Conservation (phyloP, 2,329 filamentous ascomycete species). For the Sphaerulina musiva region DNA sequence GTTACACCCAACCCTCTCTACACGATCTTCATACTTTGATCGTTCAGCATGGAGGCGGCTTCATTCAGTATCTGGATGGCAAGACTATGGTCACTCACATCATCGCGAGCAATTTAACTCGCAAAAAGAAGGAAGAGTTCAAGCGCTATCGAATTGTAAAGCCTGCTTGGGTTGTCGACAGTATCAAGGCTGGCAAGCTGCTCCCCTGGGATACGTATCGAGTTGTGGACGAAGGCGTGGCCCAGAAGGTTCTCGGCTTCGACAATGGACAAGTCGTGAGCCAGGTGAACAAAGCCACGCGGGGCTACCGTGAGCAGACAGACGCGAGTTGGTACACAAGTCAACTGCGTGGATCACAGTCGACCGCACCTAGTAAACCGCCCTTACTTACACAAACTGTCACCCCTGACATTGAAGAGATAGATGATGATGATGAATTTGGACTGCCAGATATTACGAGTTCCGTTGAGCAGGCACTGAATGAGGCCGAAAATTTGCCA, state of each 20-base stretch:
- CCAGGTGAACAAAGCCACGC: constrained; percentile 54
- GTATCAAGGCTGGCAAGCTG: constrained; percentile 70
- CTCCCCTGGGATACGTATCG: constrained; percentile 82
- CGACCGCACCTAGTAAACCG: constrained; percentile 8
- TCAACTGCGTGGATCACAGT: constrained; percentile 47
- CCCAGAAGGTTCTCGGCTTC: constrained; percentile 69
- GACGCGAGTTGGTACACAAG: constrained; percentile 75
- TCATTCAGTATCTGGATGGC: constrained; percentile 87
- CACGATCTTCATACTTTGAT: constrained; percentile 83
- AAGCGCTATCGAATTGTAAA: constrained; percentile 84
- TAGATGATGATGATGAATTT: constrained; percentile 26
- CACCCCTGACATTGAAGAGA: constrained; percentile 31
- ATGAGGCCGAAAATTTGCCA: constrained; percentile 13
- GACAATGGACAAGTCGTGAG: constrained; percentile 58
- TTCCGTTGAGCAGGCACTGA: constrained; percentile 31
- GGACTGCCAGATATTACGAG: constrained; percentile 30
- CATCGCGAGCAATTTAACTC: constrained; percentile 80
- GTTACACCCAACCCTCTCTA: constrained; percentile 89
- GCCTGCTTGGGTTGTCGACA: constrained; percentile 90
- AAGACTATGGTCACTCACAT: constrained; percentile 94
- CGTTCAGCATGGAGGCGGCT: constrained; percentile 87
- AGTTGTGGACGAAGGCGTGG: constrained; percentile 74
- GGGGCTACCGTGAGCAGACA: constrained; percentile 73
- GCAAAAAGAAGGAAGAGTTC: constrained; percentile 89
- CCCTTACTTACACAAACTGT: constrained; percentile 27